Evolutionary conservation across 345 rosid species (phyloP).

Genomic region (Salix brachista): DNA sequence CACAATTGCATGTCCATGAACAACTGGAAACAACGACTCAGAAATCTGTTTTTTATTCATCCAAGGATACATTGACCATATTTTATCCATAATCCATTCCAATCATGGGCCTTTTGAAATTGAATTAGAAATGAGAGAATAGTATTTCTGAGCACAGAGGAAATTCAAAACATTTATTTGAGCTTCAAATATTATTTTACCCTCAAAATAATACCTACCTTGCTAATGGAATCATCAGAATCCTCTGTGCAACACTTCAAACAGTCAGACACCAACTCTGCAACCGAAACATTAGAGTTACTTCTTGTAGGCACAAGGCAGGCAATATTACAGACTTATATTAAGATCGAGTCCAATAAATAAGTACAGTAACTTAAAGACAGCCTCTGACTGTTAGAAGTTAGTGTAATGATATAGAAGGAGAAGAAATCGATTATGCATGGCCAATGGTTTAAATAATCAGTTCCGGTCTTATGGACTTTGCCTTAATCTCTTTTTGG

Average conservation of each 20-base stretch:
- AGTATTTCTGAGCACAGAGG: no score
- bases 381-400: not conserved
- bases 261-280: slow-evolving; percentile 93
- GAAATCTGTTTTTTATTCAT: not conserved
- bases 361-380: not conserved
- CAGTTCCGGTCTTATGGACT: not conserved
- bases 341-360: not conserved
- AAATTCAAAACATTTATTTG: not conserved
- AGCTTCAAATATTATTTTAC: not conserved
- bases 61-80: not conserved
- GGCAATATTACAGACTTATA: not conserved
- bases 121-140: not conserved
- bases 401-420: not conserved
- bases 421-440: not conserved
- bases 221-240: slow-evolving; percentile 76
- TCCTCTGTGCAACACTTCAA: slow-evolving; percentile 94
- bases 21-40: not conserved
- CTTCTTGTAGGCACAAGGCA: not conserved
- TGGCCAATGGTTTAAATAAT: no score
- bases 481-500: not conserved
- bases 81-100: not conserved
- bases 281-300: slow-evolving; percentile 27
- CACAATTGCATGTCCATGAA: not conserved
- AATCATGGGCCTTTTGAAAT: not conserved
- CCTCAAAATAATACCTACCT: slow-evolving; percentile 45